phyloP scores from a whole-genome alignment of 148 eudicot genomes.

The Chenopodium album region DNA sequence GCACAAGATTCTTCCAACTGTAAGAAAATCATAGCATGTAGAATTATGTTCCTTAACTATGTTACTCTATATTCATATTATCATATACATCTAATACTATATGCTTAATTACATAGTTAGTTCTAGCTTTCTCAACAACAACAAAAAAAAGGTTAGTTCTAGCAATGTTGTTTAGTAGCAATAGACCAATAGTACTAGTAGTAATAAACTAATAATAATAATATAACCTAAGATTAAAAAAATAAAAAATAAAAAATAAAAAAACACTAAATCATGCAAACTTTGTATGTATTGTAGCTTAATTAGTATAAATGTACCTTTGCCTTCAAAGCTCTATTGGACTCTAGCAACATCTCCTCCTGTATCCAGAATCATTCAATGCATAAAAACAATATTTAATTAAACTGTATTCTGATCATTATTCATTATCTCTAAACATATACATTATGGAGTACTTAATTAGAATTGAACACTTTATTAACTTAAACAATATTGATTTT shows the following conservation, averaged over 20 bases:
- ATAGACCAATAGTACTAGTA: too few relatives aligned
- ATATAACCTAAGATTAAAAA: too few relatives aligned
- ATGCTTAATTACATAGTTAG: too few relatives aligned
- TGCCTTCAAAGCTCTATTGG: conserved; percentile 50
- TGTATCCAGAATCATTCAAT: conserved; percentile 14
- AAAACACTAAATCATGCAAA: neutral
- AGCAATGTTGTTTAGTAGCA: too few relatives aligned
- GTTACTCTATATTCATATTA: neutral
- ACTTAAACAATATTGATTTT: neutral
- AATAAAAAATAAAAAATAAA: too few relatives aligned
- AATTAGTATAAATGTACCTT: conserved; percentile 40
- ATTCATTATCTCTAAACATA: too few relatives aligned
- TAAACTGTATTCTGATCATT: neutral
- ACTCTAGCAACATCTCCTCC: conserved; percentile 56
- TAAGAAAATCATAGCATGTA: neutral
- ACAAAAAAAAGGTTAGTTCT: too few relatives aligned
- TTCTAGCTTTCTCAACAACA: too few relatives aligned
- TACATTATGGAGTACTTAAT: too few relatives aligned
- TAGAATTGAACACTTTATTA: too few relatives aligned
- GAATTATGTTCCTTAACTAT: neutral
- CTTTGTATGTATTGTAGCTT: neutral
- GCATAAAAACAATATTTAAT: neutral
- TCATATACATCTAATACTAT: neutral
- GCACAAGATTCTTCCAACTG: conserved; percentile 49
- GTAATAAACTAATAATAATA: too few relatives aligned